Evolutionary conservation across 2,329 filamentous ascomycete genomes (phyloP).

Genomic region (Zelopaecilomyces penicillatus): DNA sequence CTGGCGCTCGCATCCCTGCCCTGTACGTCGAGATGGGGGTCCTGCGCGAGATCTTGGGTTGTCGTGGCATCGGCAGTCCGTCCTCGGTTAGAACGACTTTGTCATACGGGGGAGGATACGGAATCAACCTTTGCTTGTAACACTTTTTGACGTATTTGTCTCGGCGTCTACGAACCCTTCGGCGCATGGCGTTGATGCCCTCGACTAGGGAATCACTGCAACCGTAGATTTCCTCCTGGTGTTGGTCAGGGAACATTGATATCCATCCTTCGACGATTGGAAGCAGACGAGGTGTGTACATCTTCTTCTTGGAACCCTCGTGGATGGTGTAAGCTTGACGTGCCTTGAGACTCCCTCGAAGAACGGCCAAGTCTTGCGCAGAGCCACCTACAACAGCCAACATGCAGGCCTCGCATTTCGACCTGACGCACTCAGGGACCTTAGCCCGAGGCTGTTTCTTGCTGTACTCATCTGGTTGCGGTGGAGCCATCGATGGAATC

Average conservation of each 20-base stretch:
- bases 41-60: neutral
- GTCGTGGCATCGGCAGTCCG: constrained; percentile 4
- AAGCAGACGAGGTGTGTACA: constrained; percentile 25
- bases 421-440: constrained; percentile 1
- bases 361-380: constrained; percentile 32
- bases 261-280: constrained; percentile 38
- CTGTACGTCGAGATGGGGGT: too few relatives aligned
- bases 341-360: constrained; percentile 35
- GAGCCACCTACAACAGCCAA: constrained; percentile 40
- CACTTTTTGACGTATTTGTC: neutral
- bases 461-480: too few relatives aligned
- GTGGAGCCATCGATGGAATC: too few relatives aligned
- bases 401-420: constrained; percentile 44
- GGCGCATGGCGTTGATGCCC: constrained; percentile 2
- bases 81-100: constrained; percentile 1
- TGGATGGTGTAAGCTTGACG: constrained; percentile 18
- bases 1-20: too few relatives aligned
- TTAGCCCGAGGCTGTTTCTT: neutral
- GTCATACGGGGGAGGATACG: neutral
- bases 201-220: constrained; percentile 1
- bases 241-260: constrained; percentile 9
- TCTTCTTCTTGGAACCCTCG: neutral
- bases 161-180: neutral
- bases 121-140: neutral
- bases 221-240: neutral